A percentile compares a stretch with the other conserved stretches of the same genome.
phyloP scores from a whole-genome alignment of 306 rosid genomes.

The Abrus pulchellus region DNA sequence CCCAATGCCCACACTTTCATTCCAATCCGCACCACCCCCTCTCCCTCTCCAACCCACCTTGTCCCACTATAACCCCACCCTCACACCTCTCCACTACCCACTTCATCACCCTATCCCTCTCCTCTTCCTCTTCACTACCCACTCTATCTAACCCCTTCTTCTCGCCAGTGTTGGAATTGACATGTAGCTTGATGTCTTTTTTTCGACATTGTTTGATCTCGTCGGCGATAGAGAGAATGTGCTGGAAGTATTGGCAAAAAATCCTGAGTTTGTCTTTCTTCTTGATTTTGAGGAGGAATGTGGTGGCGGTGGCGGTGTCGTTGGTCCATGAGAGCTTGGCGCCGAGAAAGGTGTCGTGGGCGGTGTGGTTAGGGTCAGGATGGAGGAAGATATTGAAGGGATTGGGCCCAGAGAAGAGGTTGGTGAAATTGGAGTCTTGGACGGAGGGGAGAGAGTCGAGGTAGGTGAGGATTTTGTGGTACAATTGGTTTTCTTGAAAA shows the following conservation, averaged over 20 bases:
- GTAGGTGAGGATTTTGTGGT: conserved; percentile 70
- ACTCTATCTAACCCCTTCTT: no score
- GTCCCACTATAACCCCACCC: no score
- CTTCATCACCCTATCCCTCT: no score
- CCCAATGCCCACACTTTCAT: no score
- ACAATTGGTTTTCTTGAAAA: conserved; percentile 74
- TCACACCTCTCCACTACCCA: no score
- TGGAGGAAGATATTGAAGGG: conserved; percentile 76
- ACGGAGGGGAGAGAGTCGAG: conserved; percentile 80
- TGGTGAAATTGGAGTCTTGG: conserved; percentile 80
- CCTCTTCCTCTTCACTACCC: no score
- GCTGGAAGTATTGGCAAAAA: conserved; percentile 89
- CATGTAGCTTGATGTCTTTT: conserved; percentile 65
- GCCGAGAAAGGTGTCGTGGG: conserved; percentile 78
- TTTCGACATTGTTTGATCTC: conserved; percentile 72
- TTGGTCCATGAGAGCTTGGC: conserved; percentile 75
- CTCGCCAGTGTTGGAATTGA: conserved; percentile 53
- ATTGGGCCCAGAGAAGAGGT: conserved; percentile 81
- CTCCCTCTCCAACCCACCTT: no score
- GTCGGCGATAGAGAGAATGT: conserved; percentile 68
- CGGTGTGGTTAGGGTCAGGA: conserved; percentile 61
- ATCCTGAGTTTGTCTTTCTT: conserved; percentile 78
- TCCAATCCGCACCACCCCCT: no score
- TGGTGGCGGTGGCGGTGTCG: conserved; percentile 36
- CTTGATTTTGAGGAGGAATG: conserved; percentile 65